These are phyloP conservation scores for Ceriops zippeliana DNA, from an alignment of 345 rosid genomes.

Conservation along the genomic window DNA sequence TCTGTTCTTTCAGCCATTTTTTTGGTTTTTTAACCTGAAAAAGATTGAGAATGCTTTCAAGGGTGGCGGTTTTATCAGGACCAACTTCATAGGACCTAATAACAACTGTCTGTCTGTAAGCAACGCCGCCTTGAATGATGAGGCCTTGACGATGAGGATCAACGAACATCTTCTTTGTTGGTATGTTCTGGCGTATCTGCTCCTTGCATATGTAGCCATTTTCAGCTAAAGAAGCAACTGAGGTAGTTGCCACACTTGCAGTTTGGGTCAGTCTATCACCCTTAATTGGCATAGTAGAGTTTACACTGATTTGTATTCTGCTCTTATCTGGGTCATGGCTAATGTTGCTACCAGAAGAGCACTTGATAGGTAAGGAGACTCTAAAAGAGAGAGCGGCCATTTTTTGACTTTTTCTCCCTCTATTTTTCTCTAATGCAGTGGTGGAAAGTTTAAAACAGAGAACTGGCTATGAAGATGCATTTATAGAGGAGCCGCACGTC, in stretches of 20 bases:
- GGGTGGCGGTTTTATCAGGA: slow-evolving; percentile 53
- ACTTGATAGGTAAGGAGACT: slow-evolving; percentile 20
- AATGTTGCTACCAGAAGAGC: slow-evolving; percentile 14
- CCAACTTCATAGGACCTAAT: slow-evolving; percentile 70
- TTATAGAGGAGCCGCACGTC: slow-evolving; percentile 22
- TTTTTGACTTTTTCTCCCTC: too few species aligned
- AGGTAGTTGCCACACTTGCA: slow-evolving; percentile 24
- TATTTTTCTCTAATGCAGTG: background rate
- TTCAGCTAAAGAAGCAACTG: slow-evolving; percentile 18
- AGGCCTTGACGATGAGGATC: slow-evolving; percentile 61
- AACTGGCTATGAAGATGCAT: slow-evolving; percentile 19
- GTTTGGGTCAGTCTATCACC: slow-evolving; percentile 19
- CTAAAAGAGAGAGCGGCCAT: slow-evolving; percentile 30
- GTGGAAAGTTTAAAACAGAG: slow-evolving; percentile 30
- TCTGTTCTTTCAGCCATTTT: background rate
- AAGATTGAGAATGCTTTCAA: slow-evolving; percentile 60
- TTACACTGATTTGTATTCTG: slow-evolving; percentile 27
- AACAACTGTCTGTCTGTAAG: slow-evolving; percentile 55
- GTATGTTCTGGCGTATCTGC: slow-evolving; percentile 48
- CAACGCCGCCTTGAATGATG: slow-evolving; percentile 48
- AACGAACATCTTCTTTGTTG: slow-evolving; percentile 51
- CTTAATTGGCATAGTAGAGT: slow-evolving; percentile 13
- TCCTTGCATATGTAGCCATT: slow-evolving; percentile 28
- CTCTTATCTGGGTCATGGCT: slow-evolving; percentile 24
- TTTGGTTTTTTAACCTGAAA: slow-evolving; percentile 39